Conservation (phyloP, 257 asterid species). For the Fraxinus anomala region DNA sequence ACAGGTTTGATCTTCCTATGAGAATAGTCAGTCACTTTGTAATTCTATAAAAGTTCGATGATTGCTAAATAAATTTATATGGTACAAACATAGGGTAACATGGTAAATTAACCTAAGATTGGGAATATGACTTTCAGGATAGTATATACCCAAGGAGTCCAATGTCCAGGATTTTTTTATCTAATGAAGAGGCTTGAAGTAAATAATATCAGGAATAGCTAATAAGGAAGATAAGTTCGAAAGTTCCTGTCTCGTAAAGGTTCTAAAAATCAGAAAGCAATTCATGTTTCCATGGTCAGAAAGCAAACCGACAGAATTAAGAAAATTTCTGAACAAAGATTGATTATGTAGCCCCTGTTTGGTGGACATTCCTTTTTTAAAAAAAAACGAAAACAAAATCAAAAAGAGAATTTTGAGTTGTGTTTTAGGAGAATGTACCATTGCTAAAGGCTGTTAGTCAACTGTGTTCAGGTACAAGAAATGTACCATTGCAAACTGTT, state of each 20-base stretch:
- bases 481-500: not conserved
- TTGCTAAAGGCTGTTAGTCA: not conserved
- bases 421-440: too few species aligned
- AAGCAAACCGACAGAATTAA: not conserved
- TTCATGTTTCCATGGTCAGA: not conserved
- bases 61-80: not conserved
- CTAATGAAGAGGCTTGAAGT: not conserved
- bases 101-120: not conserved
- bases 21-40: not conserved
- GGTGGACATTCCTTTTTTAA: too few species aligned
- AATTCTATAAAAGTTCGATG: not conserved
- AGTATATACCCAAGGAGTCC: not conserved
- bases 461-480: not conserved
- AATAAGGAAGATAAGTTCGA: not conserved
- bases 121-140: not conserved
- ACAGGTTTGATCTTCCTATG: not conserved
- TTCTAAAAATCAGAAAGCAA: not conserved
- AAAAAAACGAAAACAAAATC: too few species aligned
- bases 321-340: not conserved
- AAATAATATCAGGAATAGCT: not conserved
- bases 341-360: not conserved
- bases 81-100: not conserved
- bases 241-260: not conserved
- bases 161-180: not conserved
- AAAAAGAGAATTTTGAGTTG: too few species aligned